A percentile compares a stretch with the other conserved stretches of the same genome.
These are phyloP conservation scores for Verticillium dahliae DNA, from an alignment of 2,329 filamentous ascomycete genomes.

Conservation along the genomic window DNA sequence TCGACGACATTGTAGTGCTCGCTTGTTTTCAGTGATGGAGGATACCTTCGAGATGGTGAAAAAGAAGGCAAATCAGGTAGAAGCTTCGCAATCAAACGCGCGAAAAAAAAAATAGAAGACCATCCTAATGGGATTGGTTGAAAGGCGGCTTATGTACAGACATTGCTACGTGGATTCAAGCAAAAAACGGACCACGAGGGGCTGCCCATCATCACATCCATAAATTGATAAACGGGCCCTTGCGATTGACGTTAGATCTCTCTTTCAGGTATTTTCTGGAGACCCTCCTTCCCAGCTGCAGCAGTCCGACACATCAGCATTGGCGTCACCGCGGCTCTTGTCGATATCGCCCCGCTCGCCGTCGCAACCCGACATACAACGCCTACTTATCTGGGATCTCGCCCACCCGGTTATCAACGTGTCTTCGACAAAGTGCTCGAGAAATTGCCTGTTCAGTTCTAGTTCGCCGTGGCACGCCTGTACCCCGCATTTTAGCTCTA, in stretches of 20 bases:
- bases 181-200: no score
- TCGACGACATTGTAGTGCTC: slow-evolving; percentile 16
- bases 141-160: no score
- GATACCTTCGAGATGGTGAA: not conserved
- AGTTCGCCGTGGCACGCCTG: not conserved
- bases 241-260: not conserved
- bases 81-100: no score
- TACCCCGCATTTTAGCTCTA: slow-evolving; percentile 3
- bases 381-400: not conserved
- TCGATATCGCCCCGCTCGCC: not conserved
- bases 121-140: not conserved
- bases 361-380: not conserved
- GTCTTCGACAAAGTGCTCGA: slow-evolving; percentile 1
- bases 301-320: not conserved
- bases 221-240: not conserved
- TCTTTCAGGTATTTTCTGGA: not conserved
- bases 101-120: not conserved
- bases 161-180: no score
- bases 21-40: not conserved
- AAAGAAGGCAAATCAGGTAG: not conserved
- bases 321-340: not conserved
- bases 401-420: not conserved
- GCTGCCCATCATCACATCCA: no score
- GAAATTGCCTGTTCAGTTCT: not conserved
- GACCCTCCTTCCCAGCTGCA: not conserved